phyloP scores from a whole-genome alignment of 148 eudicot species.

The Rhododendron kiyosumense region DNA sequence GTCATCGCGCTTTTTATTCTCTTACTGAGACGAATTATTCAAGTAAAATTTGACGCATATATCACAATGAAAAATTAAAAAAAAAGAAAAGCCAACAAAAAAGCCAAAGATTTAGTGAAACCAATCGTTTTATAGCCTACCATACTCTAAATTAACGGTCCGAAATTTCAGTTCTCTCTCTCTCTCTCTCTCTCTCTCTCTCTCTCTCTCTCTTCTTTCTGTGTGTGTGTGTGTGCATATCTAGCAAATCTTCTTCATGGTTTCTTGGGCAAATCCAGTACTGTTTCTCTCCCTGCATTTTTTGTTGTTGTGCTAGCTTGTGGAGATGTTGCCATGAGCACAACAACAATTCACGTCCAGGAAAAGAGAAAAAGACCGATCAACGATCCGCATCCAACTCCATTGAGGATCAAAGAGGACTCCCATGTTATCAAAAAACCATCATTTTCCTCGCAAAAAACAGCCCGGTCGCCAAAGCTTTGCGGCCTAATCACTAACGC shows the following conservation, averaged over 20 bases:
- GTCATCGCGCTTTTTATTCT: too few species aligned
- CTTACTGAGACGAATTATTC: neutral
- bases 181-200: neutral
- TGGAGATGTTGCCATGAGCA: constrained; percentile 17
- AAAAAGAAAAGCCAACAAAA: neutral
- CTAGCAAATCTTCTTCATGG: neutral
- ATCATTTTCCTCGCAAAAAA: neutral
- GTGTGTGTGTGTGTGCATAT: neutral
- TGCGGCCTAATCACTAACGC: constrained; percentile 33
- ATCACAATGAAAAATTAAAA: neutral
- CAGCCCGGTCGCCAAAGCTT: neutral
- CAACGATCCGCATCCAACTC: constrained; percentile 37
- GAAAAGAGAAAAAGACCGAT: constrained; percentile 13
- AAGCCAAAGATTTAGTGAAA: neutral
- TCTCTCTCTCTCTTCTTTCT: neutral
- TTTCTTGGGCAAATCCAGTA: neutral
- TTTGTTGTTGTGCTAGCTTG: neutral
- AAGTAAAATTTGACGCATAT: too few species aligned
- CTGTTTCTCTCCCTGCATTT: neutral
- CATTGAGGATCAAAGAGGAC: constrained; percentile 28
- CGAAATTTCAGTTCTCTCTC: neutral
- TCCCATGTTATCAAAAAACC: constrained; percentile 15
- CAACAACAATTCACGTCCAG: neutral
- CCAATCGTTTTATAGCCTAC: neutral
- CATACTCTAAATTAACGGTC: neutral